Evolutionary conservation across 805 yeast genomes (phyloP), one percentile per base, ranked within the genome.

Genomic region (Lachancea thermotolerans): DNA sequence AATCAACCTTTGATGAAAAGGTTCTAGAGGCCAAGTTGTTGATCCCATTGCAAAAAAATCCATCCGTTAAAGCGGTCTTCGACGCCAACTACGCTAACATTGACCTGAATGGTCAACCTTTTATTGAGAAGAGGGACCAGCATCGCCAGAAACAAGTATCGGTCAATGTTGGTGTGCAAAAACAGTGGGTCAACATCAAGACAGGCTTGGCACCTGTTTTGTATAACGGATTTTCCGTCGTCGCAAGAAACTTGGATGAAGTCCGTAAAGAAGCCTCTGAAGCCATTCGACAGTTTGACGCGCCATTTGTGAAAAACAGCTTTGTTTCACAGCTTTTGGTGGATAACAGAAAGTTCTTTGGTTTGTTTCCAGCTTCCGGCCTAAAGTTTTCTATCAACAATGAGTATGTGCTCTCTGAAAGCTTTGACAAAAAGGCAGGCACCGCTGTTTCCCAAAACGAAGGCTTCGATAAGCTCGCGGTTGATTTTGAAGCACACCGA

Each of bases 181-280:
- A 68, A 54, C 47, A 57, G n/a, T 67, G 67, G 53, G 21, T 52
- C 5, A 43, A 31, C 27, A 47, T 47, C 15, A 49, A 45, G 10
- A 35, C 41, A 10, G 52, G 51, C 32, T 46, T 48, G 2, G 54
- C 56, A 6, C 62, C 65, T 5, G 41, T 50, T 10, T 48, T 57
- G 10, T 65, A 64, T 44, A 70, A 74, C 41, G 96, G 95, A 6
- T 53, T 84, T n/a, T 74, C 81, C 15, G 67, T 81, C 12, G 68
- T 73, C 2, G 76, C 77, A 58, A 71, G 93, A 51, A 72, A 77
- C 43, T 66, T 83, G 11, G 67, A 68, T 28, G 79, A 75, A 48
- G 65, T 70, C n/a, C 63, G 75, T 40, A 81, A 85, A 39, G 66
- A 71, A 6, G 68, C 48, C 5, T 44, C 51, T 10, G 48, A 45